A percentile compares a stretch with the other conserved stretches of the same genome.
phyloP scores from a whole-genome alignment of 306 rosid species.

The Cicer yamashitae region DNA sequence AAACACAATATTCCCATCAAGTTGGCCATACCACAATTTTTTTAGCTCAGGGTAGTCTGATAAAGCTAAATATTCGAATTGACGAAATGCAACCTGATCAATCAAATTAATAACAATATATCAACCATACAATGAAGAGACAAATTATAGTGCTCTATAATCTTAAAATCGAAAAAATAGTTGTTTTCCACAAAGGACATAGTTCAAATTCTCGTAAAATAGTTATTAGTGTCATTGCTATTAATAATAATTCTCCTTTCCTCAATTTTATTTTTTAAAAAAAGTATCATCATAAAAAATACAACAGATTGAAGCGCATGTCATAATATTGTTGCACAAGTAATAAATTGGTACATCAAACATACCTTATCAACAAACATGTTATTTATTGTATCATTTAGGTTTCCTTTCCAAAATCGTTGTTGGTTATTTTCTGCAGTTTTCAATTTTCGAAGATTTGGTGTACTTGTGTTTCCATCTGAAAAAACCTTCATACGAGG shows the following conservation, averaged over 20 bases:
- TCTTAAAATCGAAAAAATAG: no score
- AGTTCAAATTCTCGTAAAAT: no score
- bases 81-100: slow-evolving; percentile 16
- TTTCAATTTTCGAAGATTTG: neutral
- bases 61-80: neutral
- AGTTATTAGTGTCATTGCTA: no score
- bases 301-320: no score
- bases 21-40: slow-evolving; percentile 1
- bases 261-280: no score
- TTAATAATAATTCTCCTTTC: no score
- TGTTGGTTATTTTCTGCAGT: neutral
- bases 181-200: no score
- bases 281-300: no score
- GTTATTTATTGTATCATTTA: neutral
- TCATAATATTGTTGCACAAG: neutral
- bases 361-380: slow-evolving; percentile 14
- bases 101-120: neutral
- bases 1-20: neutral
- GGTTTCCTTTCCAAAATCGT: neutral
- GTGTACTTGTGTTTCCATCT: neutral
- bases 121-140: neutral
- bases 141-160: no score
- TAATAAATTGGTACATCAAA: neutral
- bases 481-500: neutral
- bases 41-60: neutral